phyloP scores from a whole-genome alignment of 805 yeast genomes.

The Cyberlindnera mycetangii region DNA sequence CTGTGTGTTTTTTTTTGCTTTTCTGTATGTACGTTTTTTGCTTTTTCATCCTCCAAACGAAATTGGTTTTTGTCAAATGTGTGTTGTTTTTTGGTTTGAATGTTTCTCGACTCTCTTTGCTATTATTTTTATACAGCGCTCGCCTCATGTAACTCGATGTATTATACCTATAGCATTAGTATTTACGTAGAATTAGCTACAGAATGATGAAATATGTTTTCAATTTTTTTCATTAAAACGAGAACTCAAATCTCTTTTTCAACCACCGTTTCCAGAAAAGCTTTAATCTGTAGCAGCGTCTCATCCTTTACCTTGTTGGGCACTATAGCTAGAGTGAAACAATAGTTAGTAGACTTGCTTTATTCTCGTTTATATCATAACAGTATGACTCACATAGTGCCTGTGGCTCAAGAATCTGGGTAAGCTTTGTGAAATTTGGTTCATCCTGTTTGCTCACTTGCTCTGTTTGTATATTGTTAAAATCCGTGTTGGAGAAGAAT shows the following conservation, averaged over 20 bases:
- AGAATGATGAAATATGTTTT: too few species aligned
- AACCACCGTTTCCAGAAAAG: constrained; percentile 52
- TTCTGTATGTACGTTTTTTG: too few species aligned
- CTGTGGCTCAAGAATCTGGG: constrained; percentile 53
- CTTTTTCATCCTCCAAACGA: neutral
- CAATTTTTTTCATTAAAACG: too few species aligned
- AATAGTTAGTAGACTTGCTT: constrained; percentile 20
- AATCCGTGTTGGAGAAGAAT: neutral
- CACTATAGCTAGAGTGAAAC: constrained; percentile 42
- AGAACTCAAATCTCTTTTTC: constrained; percentile 37
- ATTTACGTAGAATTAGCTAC: too few species aligned
- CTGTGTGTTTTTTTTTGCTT: neutral
- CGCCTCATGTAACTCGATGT: constrained; percentile 6
- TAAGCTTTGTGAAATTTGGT: constrained; percentile 51
- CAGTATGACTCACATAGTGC: constrained; percentile 63
- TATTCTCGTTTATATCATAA: too few species aligned
- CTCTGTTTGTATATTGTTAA: constrained; percentile 20
- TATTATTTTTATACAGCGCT: neutral
- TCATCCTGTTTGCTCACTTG: constrained; percentile 40
- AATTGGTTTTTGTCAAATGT: neutral
- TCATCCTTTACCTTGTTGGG: constrained; percentile 63
- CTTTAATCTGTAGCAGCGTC: constrained; percentile 53
- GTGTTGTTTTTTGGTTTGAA: constrained; percentile 3
- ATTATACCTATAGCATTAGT: constrained; percentile 8
- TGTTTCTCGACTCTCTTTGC: neutral